Conservation (phyloP, 192 early-diverging fungal species). For the Backusella australiensis region DNA sequence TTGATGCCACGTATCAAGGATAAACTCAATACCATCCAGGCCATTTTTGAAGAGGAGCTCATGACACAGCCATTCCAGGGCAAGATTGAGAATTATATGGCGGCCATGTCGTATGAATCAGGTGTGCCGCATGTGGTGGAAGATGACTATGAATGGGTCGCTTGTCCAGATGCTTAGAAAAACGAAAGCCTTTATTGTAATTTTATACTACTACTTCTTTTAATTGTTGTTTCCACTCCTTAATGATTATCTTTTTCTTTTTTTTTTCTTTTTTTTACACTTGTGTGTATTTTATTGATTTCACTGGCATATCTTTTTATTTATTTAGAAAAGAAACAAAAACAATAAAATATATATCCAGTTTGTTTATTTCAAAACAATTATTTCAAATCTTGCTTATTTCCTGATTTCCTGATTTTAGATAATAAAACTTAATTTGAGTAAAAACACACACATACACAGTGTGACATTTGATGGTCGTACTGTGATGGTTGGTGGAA, state of each 20-base stretch:
- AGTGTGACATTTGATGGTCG: no score
- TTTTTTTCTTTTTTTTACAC: not conserved
- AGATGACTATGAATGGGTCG: slow-evolving; percentile 4
- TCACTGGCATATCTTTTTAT: not conserved
- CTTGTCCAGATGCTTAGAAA: slow-evolving; percentile 1
- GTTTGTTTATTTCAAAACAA: not conserved
- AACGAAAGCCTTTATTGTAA: not conserved
- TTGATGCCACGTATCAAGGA: not conserved
- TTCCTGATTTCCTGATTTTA: not conserved
- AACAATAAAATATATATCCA: not conserved
- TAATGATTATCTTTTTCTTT: not conserved
- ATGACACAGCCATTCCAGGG: not conserved
- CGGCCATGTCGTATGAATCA: not conserved
- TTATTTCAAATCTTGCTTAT: no score
- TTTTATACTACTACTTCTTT: not conserved
- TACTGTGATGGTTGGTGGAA: no score
- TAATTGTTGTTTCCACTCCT: not conserved
- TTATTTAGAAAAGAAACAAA: not conserved
- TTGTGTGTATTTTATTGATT: no score
- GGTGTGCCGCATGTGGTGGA: not conserved
- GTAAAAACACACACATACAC: no score
- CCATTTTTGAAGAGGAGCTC: not conserved
- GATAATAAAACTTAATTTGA: not conserved
- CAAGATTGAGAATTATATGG: not conserved
- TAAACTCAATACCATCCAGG: not conserved